Base-by-base conservation (phyloP, 73 alveolate species). In the Paramecium biaurelia region DNA sequence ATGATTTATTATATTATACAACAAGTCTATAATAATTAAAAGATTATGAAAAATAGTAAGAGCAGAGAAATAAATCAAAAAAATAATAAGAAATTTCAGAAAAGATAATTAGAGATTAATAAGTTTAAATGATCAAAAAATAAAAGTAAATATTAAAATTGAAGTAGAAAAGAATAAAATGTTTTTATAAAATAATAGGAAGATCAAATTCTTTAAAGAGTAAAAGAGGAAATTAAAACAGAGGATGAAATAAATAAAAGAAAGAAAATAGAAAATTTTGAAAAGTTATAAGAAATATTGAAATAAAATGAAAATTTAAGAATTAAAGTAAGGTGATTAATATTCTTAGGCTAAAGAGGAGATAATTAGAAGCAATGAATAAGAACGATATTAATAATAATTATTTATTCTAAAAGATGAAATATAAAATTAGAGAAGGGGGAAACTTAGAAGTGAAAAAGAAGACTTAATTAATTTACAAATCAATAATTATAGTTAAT, bases 261-360 rank as follows among this genome's bases (percentile, higher is more conserved):
- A 43, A 79, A 79, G 56, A 79, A 34, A 26, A 23, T 30, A 14
- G 90, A 79, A 45, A 21, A 79, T 18, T 5, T 38, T 11, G 70
- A 79, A 34, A 79, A 79, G n/a, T 18, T 79, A 37, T 43, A 79
- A 79, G 7, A 0, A 1, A 42, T 42, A 11, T 11, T 79, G 8
- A 79, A 79, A 20, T 32, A 79, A 26, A 79, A 79, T 79, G 90
- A 79, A 34, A 18, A 79, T 30, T 24, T 43, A 24, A 79, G 90
- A 43, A 12, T 24, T 20, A 43, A 43, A 34, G 90, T 63, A 63
- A 63, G 2, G 7, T n/a, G 0, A 3, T 12, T 63, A 1, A 6
- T 63, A 63, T 20, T 23, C 9, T 26, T 63, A 63, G 84, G 47
- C 90, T 10, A 43, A 30, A 41, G 90, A 79, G 18, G 90, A 79